A percentile compares a stretch with the other conserved stretches of the same genome.
phyloP scores from a whole-genome alignment of 2,329 filamentous ascomycete genomes.

The Aspergillus terreus region DNA sequence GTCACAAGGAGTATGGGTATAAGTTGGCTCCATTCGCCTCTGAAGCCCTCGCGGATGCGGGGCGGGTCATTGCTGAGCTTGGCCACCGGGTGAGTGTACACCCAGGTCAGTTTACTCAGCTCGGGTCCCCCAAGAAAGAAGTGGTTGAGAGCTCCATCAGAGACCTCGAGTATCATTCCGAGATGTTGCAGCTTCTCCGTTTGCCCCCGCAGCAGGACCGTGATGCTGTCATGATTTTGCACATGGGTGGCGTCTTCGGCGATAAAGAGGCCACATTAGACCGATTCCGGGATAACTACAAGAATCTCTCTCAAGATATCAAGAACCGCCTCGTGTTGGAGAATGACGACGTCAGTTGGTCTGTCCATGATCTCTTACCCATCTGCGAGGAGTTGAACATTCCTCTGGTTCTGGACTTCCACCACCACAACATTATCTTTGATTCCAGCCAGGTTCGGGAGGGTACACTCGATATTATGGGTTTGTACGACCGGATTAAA shows the following conservation, averaged over 20 bases:
- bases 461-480: conserved; percentile 76
- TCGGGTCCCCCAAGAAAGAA: conserved; percentile 74
- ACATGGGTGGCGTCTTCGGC: conserved; percentile 88
- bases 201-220: conserved; percentile 73
- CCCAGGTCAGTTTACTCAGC: conserved; percentile 87
- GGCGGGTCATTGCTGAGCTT: conserved; percentile 69
- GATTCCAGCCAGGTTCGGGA: conserved; percentile 70
- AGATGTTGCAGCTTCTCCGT: conserved; percentile 73
- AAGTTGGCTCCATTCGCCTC: conserved; percentile 78
- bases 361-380: conserved; percentile 85
- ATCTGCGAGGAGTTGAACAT: conserved; percentile 93
- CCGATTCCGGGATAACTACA: conserved; percentile 74
- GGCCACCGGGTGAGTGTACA: conserved; percentile 87
- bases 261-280: conserved; percentile 76
- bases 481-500: conserved; percentile 70
- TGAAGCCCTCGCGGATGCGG: conserved; percentile 70
- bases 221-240: conserved; percentile 90
- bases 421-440: conserved; percentile 94
- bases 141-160: conserved; percentile 75
- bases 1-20: conserved; percentile 83
- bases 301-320: conserved; percentile 60
- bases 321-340: conserved; percentile 83
- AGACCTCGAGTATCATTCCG: conserved; percentile 83
- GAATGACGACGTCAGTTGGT: conserved; percentile 91
- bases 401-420: conserved; percentile 85